Percentiles rank a stretch among this genome's conserved stretches.
phyloP scores from a whole-genome alignment of 768 basidiomycete genomes.

The Mycena vulgaris region DNA sequence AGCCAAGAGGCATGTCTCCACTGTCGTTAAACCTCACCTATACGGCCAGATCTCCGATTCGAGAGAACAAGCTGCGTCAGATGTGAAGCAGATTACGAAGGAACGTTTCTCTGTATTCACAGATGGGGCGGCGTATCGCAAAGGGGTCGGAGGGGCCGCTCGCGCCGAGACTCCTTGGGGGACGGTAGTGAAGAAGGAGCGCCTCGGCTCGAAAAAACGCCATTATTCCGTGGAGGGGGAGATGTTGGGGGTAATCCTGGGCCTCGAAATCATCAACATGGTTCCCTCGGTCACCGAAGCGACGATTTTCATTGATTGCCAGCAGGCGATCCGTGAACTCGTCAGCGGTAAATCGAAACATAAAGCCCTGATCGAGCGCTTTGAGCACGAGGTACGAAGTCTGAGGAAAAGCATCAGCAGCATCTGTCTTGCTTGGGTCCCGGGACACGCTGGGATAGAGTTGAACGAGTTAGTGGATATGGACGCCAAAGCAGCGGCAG shows the following conservation, averaged over 20 bases:
- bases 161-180: conserved; percentile 17
- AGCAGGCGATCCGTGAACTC: conserved; percentile 28
- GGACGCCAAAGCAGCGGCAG: conserved; percentile 31
- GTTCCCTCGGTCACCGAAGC: not conserved
- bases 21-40: not conserved
- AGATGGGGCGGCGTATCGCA: conserved; percentile 12
- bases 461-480: conserved; percentile 29
- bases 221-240: conserved; percentile 30
- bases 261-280: conserved; percentile 5
- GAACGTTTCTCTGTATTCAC: conserved; percentile 20
- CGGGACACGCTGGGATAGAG: conserved; percentile 19
- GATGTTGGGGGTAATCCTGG: conserved; percentile 22
- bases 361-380: not conserved
- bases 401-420: not conserved
- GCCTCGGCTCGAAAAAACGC: not conserved
- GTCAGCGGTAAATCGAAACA: not conserved
- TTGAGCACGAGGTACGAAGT: conserved; percentile 12
- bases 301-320: conserved; percentile 33
- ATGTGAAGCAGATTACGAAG: not conserved
- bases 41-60: not conserved
- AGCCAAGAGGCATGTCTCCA: not conserved
- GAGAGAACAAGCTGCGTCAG: not conserved
- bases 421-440: conserved; percentile 25
- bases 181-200: conserved; percentile 21
- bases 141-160: conserved; percentile 33